Conservation (phyloP, 768 basidiomycete species). For the Chalciporus sphaerocephalus region DNA sequence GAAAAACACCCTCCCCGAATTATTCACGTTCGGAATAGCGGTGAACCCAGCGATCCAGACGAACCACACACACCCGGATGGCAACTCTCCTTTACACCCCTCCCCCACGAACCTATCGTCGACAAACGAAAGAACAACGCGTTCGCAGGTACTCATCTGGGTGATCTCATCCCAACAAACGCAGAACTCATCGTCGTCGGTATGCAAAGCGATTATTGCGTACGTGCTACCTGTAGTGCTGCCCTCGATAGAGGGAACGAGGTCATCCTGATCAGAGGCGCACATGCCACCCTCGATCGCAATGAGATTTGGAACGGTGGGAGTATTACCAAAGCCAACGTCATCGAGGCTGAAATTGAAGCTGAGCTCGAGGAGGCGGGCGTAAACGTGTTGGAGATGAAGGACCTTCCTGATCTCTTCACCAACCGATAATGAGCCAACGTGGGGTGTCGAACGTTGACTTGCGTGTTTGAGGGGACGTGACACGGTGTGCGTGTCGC, state of each 20-base stretch:
- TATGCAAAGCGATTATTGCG: constrained; percentile 63
- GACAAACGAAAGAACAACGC: constrained; percentile 72
- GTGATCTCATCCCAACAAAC: constrained; percentile 43
- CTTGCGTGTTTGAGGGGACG: not conserved
- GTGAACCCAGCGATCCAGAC: constrained; percentile 58
- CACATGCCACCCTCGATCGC: constrained; percentile 67
- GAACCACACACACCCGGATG: constrained; percentile 54
- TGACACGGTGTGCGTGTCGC: not conserved
- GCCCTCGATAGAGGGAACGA: constrained; percentile 62
- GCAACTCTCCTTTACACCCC: constrained; percentile 55
- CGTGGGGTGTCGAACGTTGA: not conserved
- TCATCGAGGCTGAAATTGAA: constrained; percentile 59
- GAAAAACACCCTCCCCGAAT: constrained; percentile 49
- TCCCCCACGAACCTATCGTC: constrained; percentile 48
- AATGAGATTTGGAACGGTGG: constrained; percentile 59
- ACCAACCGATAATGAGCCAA: constrained; percentile 53
- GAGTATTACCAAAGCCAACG: constrained; percentile 46
- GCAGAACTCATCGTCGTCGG: constrained; percentile 66
- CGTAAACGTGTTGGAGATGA: constrained; percentile 62
- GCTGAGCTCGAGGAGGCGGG: constrained; percentile 66
- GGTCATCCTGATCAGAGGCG: constrained; percentile 57
- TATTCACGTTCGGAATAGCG: constrained; percentile 64
- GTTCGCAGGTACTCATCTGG: constrained; percentile 56
- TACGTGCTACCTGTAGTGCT: constrained; percentile 53
- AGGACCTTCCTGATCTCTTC: constrained; percentile 56